These are phyloP conservation scores for Plasmodium coatneyi DNA, from an alignment of 169 alveolate genomes.

Conservation along the genomic window DNA sequence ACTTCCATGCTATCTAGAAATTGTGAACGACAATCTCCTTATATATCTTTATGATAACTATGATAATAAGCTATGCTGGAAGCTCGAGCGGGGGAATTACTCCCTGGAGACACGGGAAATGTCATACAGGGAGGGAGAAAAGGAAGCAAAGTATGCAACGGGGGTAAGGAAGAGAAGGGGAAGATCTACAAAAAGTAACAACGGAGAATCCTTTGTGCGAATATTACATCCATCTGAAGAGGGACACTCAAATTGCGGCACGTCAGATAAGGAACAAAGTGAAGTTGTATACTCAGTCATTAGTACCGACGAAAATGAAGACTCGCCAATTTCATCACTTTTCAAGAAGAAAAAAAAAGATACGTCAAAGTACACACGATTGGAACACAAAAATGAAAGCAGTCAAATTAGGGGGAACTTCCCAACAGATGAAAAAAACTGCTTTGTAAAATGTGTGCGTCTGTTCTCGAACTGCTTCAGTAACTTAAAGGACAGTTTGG, in stretches of 20 bases:
- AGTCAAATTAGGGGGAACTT: background rate
- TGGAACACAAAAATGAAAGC: background rate
- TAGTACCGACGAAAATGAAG: conserved; percentile 17
- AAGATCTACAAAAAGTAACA: background rate
- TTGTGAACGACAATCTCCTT: conserved; percentile 38
- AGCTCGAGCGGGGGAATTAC: conserved; percentile 36
- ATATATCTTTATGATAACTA: conserved; percentile 55
- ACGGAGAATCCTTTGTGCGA: background rate
- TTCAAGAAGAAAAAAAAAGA: conserved; percentile 15
- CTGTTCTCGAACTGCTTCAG: conserved; percentile 5
- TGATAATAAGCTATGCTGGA: conserved; percentile 68
- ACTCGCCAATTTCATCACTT: background rate
- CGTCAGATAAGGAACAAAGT: background rate
- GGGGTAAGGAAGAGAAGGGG: background rate
- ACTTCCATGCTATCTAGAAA: conserved; percentile 68
- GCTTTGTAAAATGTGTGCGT: conserved; percentile 2
- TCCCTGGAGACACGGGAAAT: conserved; percentile 4
- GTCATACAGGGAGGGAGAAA: background rate
- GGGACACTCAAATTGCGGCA: background rate
- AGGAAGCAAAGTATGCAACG: background rate
- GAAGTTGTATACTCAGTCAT: background rate
- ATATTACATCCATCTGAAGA: background rate
- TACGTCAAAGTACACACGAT: background rate
- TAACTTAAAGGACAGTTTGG: conserved; percentile 8
- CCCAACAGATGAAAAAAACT: background rate